Conservation (phyloP, 2,329 filamentous ascomycete species). For the Neofusicoccum cordaticola region DNA sequence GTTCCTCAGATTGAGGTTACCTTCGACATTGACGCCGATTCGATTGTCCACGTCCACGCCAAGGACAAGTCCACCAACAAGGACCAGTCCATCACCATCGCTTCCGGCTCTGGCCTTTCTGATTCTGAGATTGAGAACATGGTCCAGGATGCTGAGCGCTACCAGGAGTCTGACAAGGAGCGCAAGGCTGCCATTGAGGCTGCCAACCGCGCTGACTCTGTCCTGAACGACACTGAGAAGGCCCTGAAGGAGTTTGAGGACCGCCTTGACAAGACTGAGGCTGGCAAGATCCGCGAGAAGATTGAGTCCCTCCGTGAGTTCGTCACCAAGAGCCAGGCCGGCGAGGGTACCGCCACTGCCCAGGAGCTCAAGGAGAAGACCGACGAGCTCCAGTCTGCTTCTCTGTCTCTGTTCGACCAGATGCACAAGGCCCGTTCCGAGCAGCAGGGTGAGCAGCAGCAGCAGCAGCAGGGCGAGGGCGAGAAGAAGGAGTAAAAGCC, state of each 20-base stretch:
- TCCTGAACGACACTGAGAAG: constrained; percentile 97
- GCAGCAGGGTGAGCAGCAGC: constrained; percentile 40
- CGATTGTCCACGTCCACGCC: constrained; percentile 94
- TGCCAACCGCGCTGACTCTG: constrained; percentile 94
- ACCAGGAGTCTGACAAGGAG: constrained; percentile 91
- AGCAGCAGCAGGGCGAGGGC: constrained; percentile 17
- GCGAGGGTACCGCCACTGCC: constrained; percentile 80
- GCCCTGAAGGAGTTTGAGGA: constrained; percentile 95
- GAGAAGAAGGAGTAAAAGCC: constrained; percentile 18
- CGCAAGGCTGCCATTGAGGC: constrained; percentile 93
- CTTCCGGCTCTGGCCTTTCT: constrained; percentile 93
- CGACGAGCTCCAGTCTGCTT: constrained; percentile 93
- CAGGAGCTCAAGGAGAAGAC: constrained; percentile 98
- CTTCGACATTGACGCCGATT: constrained; percentile 98
- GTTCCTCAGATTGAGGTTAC: constrained; percentile 97
- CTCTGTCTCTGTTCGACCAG: constrained; percentile 97
- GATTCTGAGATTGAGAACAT: constrained; percentile 94
- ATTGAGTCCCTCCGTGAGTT: constrained; percentile 81
- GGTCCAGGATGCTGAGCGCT: constrained; percentile 97
- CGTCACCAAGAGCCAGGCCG: constrained; percentile 89
- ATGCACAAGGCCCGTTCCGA: constrained; percentile 94
- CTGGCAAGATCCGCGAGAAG: constrained; percentile 91
- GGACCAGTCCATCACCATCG: constrained; percentile 99
- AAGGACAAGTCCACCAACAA: constrained; percentile 99
- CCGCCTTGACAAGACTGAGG: constrained; percentile 94